Conservation (phyloP, 2,329 filamentous ascomycete species). For the Rhinocladiella similis region DNA sequence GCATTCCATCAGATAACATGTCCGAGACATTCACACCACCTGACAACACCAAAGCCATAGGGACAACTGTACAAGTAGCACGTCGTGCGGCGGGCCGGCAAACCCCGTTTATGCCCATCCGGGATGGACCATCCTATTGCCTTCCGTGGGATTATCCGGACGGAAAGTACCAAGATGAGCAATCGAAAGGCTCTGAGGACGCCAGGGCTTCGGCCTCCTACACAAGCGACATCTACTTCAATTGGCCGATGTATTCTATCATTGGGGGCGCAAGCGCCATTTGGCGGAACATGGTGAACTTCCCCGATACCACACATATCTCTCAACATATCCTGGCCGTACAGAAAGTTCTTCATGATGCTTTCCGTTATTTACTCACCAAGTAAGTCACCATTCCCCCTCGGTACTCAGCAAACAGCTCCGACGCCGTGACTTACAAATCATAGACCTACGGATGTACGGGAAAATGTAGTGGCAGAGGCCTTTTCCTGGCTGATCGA, state of each 20-base stretch:
- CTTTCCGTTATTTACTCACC: not conserved
- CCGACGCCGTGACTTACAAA: not conserved
- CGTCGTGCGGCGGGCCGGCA: too few relatives aligned
- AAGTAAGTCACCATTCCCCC: not conserved
- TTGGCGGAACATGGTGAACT: constrained; percentile 4
- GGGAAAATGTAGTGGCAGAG: constrained; percentile 6
- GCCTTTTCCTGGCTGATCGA: constrained; percentile 13
- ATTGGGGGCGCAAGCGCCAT: constrained; percentile 1
- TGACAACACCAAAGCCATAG: too few relatives aligned
- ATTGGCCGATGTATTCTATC: constrained; percentile 2
- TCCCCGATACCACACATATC: constrained; percentile 2
- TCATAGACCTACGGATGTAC: not conserved
- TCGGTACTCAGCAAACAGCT: not conserved
- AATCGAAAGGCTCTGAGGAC: too few relatives aligned
- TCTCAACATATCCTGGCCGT: constrained; percentile 4
- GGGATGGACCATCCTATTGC: too few relatives aligned
- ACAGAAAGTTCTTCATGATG: not conserved
- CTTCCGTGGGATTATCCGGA: too few relatives aligned
- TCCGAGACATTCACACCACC: too few relatives aligned
- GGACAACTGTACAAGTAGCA: too few relatives aligned
- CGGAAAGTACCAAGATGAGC: too few relatives aligned
- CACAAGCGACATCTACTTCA: not conserved
- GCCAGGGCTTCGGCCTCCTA: not conserved
- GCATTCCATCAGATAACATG: too few relatives aligned
- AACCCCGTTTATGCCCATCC: too few relatives aligned